Evolutionary conservation across 352 stramenopile species (phyloP).

Genomic region (Phytophthora europaea): DNA sequence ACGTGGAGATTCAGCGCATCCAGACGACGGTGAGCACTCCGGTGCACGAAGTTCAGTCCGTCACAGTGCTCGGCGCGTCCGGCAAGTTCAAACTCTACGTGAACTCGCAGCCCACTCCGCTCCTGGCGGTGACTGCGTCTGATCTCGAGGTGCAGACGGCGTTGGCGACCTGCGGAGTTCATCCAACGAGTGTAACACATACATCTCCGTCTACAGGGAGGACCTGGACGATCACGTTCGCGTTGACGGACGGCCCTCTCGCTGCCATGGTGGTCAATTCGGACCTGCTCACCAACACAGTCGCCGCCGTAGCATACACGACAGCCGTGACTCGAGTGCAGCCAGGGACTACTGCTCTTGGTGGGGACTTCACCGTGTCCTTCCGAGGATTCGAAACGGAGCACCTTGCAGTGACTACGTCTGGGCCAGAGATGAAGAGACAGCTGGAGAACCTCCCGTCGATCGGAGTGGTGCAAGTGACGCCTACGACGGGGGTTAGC

Average conservation of each 20-base stretch:
- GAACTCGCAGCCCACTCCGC: conserved; percentile 60
- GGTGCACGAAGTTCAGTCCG: conserved; percentile 74
- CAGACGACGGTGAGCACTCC: conserved; percentile 73
- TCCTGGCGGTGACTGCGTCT: conserved; percentile 57
- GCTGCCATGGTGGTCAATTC: conserved; percentile 63
- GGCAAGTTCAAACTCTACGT: conserved; percentile 83
- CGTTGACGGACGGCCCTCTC: conserved; percentile 56
- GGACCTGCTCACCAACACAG: conserved; percentile 66
- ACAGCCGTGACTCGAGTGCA: conserved; percentile 57
- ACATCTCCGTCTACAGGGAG: conserved; percentile 50
- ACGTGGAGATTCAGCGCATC: conserved; percentile 93
- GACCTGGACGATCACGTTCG: conserved; percentile 82
- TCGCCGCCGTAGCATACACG: conserved; percentile 53
- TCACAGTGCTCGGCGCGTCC: conserved; percentile 71
- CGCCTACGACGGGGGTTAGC: conserved; percentile 51
- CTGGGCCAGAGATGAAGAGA: conserved; percentile 76
- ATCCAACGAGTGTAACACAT: conserved; percentile 60
- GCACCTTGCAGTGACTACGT: conserved; percentile 64
- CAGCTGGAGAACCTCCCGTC: conserved; percentile 92
- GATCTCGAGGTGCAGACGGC: conserved; percentile 58
- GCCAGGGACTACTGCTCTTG: conserved; percentile 58
- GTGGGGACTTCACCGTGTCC: conserved; percentile 85
- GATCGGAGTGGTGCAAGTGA: conserved; percentile 83
- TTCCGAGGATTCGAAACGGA: conserved; percentile 85
- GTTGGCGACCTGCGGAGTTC: conserved; percentile 64